These are phyloP conservation scores for Leccinum rimulosum DNA, from an alignment of 768 basidiomycete species.

Conservation along the genomic window DNA sequence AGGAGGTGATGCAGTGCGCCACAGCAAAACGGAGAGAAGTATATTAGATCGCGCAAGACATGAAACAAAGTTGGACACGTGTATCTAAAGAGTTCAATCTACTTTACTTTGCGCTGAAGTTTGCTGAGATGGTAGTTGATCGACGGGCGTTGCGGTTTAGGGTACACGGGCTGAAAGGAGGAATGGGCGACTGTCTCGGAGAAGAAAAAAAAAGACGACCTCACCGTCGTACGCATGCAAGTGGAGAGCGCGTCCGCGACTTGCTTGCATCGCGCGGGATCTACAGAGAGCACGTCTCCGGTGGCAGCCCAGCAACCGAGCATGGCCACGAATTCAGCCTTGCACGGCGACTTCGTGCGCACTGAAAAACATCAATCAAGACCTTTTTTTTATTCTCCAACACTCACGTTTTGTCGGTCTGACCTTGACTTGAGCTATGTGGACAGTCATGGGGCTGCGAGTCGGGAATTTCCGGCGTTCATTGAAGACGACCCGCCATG, in stretches of 20 bases:
- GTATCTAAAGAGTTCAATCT: slow-evolving; percentile 31
- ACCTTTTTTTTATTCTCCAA: too few relatives aligned
- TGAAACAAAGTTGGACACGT: slow-evolving; percentile 6
- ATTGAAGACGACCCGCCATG: slow-evolving; percentile 9
- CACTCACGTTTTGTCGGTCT: slow-evolving; percentile 65
- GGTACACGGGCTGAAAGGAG: slow-evolving; percentile 55
- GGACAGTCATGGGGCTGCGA: slow-evolving; percentile 39
- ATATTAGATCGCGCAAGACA: background rate
- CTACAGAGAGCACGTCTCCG: slow-evolving; percentile 54
- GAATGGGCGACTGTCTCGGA: slow-evolving; percentile 3
- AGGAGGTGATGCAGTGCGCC: slow-evolving; percentile 5
- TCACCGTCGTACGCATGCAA: slow-evolving; percentile 86
- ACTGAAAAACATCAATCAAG: background rate
- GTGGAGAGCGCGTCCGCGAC: slow-evolving; percentile 61
- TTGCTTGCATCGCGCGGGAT: slow-evolving; percentile 49
- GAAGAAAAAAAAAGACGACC: slow-evolving; percentile 28
- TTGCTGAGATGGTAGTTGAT: slow-evolving; percentile 91
- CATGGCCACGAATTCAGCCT: slow-evolving; percentile 67
- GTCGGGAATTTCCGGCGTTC: slow-evolving; percentile 17
- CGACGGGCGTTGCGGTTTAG: slow-evolving; percentile 66
- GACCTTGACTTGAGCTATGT: slow-evolving; percentile 80
- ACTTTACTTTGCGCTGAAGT: slow-evolving; percentile 72
- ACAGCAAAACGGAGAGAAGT: background rate
- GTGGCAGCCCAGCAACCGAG: slow-evolving; percentile 85
- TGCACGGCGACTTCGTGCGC: slow-evolving; percentile 18